A percentile compares a stretch with the other conserved stretches of the same genome.
These are phyloP conservation scores for Aegilops sharonensis DNA, from an alignment of 176 grass and related monocot species.

Conservation along the genomic window DNA sequence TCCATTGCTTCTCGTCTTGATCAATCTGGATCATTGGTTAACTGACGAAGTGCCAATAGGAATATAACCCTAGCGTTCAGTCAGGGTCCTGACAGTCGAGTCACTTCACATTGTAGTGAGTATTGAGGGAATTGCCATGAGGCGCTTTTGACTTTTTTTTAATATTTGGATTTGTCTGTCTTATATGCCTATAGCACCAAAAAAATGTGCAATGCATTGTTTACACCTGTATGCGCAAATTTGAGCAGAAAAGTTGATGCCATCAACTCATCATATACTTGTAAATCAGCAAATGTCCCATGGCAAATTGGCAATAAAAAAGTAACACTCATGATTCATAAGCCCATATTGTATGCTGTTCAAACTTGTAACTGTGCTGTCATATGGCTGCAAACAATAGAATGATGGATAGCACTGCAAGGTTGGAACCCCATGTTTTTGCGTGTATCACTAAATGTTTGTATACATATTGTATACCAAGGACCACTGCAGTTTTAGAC, in stretches of 20 bases:
- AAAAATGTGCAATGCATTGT: not conserved
- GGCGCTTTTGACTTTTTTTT: not conserved
- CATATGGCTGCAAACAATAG: constrained; percentile 2
- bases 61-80: no score
- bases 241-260: not conserved
- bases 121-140: not conserved
- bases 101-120: not conserved
- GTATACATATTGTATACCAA: not conserved
- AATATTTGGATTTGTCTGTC: not conserved
- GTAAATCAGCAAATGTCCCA: not conserved
- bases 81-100: no score
- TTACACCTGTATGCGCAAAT: not conserved
- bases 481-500: not conserved
- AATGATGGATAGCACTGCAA: not conserved
- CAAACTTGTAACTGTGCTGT: not conserved
- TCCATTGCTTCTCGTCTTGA: no score
- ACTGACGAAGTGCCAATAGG: no score
- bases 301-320: not conserved
- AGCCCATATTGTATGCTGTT: not conserved
- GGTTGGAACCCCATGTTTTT: not conserved
- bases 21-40: no score
- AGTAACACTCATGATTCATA: not conserved
- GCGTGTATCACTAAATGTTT: no score
- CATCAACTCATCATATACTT: not conserved
- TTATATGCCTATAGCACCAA: not conserved